Conservation (phyloP, 805 yeast species). For the Candida rishiriensis region DNA sequence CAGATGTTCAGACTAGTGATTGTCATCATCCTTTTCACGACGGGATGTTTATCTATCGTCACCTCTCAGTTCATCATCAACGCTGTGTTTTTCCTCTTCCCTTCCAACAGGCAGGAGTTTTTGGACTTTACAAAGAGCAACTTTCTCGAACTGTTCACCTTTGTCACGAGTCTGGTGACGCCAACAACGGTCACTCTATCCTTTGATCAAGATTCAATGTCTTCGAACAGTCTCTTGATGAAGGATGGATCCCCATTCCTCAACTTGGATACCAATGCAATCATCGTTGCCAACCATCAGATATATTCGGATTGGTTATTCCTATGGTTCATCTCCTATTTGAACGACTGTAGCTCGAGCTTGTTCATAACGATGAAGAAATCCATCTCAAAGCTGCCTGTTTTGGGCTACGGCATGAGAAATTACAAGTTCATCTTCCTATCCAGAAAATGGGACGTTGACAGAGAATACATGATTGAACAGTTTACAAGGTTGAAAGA, state of each 20-base stretch:
- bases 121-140: slow-evolving; percentile 52
- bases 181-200: slow-evolving; percentile 52
- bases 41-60: slow-evolving; percentile 42
- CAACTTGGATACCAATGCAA: slow-evolving; percentile 25
- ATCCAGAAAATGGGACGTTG: slow-evolving; percentile 82
- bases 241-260: slow-evolving; percentile 10
- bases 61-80: slow-evolving; percentile 41
- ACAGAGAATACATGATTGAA: slow-evolving; percentile 53
- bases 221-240: slow-evolving; percentile 4
- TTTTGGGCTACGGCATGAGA: slow-evolving; percentile 83
- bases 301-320: slow-evolving; percentile 92
- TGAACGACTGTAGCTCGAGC: slow-evolving; percentile 59
- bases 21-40: slow-evolving; percentile 23
- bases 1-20: slow-evolving; percentile 23
- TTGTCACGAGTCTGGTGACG: slow-evolving; percentile 45
- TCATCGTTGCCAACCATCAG: slow-evolving; percentile 86
- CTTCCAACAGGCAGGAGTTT: slow-evolving; percentile 31
- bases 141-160: slow-evolving; percentile 52
- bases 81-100: slow-evolving; percentile 20
- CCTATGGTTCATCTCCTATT: slow-evolving; percentile 79
- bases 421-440: slow-evolving; percentile 74
- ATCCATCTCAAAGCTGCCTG: slow-evolving; percentile 63
- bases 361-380: slow-evolving; percentile 76
- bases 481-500: slow-evolving; percentile 47
- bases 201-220: slow-evolving; percentile 17